These are phyloP conservation scores for Drosera spatulata DNA, from an alignment of 179 eudicot species.

Conservation along the genomic window DNA sequence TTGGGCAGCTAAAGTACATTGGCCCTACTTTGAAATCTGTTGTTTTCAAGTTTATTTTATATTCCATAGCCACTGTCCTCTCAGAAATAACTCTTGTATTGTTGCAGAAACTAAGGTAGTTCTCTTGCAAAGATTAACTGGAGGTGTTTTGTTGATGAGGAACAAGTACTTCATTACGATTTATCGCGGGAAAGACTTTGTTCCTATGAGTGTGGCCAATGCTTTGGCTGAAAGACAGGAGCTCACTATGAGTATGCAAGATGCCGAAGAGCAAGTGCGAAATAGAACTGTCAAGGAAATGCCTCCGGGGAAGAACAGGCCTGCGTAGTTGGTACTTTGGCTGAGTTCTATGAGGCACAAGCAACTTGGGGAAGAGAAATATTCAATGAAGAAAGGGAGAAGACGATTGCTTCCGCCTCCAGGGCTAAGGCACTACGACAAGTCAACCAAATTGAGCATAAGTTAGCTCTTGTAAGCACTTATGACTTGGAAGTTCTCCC, in stretches of 20 bases:
- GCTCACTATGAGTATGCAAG: slow-evolving; percentile 73
- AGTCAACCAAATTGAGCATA: slow-evolving; percentile 71
- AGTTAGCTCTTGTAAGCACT: slow-evolving; percentile 58
- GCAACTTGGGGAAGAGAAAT: slow-evolving; percentile 81
- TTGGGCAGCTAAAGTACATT: too few relatives aligned
- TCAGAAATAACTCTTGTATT: too few relatives aligned
- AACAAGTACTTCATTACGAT: slow-evolving; percentile 85
- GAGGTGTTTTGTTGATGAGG: slow-evolving; percentile 81
- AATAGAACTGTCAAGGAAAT: slow-evolving; percentile 26
- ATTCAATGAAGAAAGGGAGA: slow-evolving; percentile 57
- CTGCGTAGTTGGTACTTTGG: slow-evolving; percentile 71
- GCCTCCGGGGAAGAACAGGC: slow-evolving; percentile 19
- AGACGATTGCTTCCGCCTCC: slow-evolving; percentile 72
- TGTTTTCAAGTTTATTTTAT: too few relatives aligned
- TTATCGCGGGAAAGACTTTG: slow-evolving; percentile 94
- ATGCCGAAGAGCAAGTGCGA: slow-evolving; percentile 74
- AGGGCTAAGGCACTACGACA: slow-evolving; percentile 41
- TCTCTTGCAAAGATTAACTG: slow-evolving; percentile 86
- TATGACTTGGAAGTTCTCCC: too few relatives aligned
- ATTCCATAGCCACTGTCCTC: too few relatives aligned
- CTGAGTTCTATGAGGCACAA: slow-evolving; percentile 95
- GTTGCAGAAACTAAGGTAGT: too few relatives aligned
- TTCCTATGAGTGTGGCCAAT: slow-evolving; percentile 72
- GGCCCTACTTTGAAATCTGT: too few relatives aligned
- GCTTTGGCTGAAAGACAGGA: slow-evolving; percentile 87